Percentiles rank a stretch among this genome's conserved stretches.
These are phyloP conservation scores for Lasiosphaeris hirsuta DNA, from an alignment of 495 filamentous ascomycete genomes.

Conservation along the genomic window DNA sequence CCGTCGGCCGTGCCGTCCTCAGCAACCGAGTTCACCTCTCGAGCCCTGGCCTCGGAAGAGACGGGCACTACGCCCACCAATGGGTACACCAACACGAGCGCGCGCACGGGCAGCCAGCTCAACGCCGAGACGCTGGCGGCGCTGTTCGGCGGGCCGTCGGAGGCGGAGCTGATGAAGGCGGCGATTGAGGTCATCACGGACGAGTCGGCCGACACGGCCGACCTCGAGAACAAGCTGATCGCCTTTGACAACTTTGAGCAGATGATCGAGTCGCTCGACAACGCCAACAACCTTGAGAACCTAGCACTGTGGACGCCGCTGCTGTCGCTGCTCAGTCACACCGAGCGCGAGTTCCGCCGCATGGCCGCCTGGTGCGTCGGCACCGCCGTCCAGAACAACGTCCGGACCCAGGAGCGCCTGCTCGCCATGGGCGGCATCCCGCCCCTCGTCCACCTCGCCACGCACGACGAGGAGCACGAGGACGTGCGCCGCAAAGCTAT, in stretches of 20 bases:
- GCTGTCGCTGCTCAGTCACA: conserved; percentile 59
- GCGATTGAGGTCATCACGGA: conserved; percentile 69
- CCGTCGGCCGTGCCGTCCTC: not conserved
- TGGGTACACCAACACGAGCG: conserved; percentile 13
- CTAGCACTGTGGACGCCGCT: conserved; percentile 80
- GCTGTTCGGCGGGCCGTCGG: conserved; percentile 74
- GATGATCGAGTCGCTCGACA: conserved; percentile 86
- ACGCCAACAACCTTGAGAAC: conserved; percentile 84
- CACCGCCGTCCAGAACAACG: conserved; percentile 95
- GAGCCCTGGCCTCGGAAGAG: too few relatives aligned
- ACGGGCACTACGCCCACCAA: conserved; percentile 12
- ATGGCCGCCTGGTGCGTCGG: conserved; percentile 91
- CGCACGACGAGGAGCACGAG: conserved; percentile 51
- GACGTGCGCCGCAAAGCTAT: conserved; percentile 79
- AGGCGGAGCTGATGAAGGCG: conserved; percentile 85
- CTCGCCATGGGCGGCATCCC: conserved; percentile 68
- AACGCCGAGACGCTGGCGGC: conserved; percentile 63
- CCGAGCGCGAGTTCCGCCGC: conserved; percentile 66
- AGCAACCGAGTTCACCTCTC: too few relatives aligned
- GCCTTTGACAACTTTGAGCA: conserved; percentile 98
- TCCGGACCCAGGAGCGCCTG: conserved; percentile 72
- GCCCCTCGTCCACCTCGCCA: conserved; percentile 61
- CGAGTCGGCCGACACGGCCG: conserved; percentile 53
- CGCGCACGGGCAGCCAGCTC: conserved; percentile 38
- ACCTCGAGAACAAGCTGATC: conserved; percentile 72